Evolutionary conservation across 2,329 filamentous ascomycete species (phyloP).

Genomic region (Neoascochyta sp.): DNA sequence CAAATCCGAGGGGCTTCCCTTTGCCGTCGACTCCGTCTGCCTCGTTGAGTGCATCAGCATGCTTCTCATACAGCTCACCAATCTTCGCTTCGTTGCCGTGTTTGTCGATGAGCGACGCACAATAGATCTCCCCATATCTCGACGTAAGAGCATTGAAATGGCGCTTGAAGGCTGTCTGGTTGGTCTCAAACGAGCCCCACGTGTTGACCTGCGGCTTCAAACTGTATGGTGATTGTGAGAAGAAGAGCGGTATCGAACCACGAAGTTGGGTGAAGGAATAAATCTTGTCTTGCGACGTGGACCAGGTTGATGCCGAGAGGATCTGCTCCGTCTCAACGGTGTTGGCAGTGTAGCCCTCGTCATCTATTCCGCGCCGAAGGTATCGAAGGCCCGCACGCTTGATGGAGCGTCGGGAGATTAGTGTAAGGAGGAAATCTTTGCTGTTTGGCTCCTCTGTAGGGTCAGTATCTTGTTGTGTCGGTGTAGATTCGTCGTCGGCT

Average conservation of each 20-base stretch:
- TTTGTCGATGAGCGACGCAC: constrained; percentile 84
- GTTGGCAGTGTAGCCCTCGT: constrained; percentile 84
- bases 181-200: constrained; percentile 75
- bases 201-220: constrained; percentile 82
- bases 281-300: constrained; percentile 54
- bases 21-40: constrained; percentile 48
- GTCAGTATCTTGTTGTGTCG: too few relatives aligned
- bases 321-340: constrained; percentile 94
- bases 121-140: constrained; percentile 72
- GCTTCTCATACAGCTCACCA: constrained; percentile 71
- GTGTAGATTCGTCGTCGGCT: constrained; percentile 7
- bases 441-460: constrained; percentile 17
- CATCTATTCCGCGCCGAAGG: constrained; percentile 82
- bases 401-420: constrained; percentile 85
- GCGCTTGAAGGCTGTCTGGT: constrained; percentile 70
- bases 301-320: constrained; percentile 68
- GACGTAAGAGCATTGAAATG: constrained; percentile 70
- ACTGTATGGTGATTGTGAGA: constrained; percentile 90
- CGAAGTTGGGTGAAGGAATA: constrained; percentile 85
- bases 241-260: constrained; percentile 91
- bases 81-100: constrained; percentile 76
- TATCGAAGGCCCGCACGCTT: constrained; percentile 87
- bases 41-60: constrained; percentile 64
- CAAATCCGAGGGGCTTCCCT: constrained; percentile 59
- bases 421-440: constrained; percentile 69